Evolutionary conservation across 805 yeast species (phyloP), one percentile per base, ranked within the genome.

Genomic region (Starmera caribaea): DNA sequence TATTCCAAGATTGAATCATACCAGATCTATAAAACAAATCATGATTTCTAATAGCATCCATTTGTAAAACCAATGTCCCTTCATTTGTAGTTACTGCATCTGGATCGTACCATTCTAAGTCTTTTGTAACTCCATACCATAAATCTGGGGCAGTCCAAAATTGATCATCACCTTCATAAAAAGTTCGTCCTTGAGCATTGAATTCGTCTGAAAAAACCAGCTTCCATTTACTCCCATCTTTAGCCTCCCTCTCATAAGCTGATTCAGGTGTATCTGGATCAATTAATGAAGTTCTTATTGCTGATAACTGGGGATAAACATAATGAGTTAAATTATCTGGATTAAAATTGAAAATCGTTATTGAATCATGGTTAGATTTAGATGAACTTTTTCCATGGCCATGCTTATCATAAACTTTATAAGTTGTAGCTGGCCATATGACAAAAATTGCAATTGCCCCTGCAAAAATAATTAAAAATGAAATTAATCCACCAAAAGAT

Each of bases 41-140:
- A 62, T 88, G 95, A 60, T 83, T 84, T 53, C 73, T 65, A 61
- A 66, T 82, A 2, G 95, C 95, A 56, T 89, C 97, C 77, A 89
- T 63, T 39, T 80, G 69, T 16, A 89, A 51, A 36, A 65, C 61
- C 38, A 84, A 57, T 5, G 87, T 69, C 43, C 97, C 97, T 48
- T 83, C 74, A 5, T 62, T 65, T 0, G 97, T 89, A 28, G 79
- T 71, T 3, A 71, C 77, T 1, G 96, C 96, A 57, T 89, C 96
- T 1, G 97, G 97, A 44, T 78, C 81, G 61, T 89, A 89, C 96
- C 96, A 89, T 65, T 89, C 97, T 54, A 87, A 69, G 66, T 89
- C 97, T 41, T 73, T 63, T 7, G 97, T 89, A 21, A 95, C 95
- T 39, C 73, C 89, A 59, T 89, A 89, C 58, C 87, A 76, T 30